These are phyloP conservation scores for Penicillium fimorum DNA, from an alignment of 495 filamentous ascomycete species.

Conservation along the genomic window DNA sequence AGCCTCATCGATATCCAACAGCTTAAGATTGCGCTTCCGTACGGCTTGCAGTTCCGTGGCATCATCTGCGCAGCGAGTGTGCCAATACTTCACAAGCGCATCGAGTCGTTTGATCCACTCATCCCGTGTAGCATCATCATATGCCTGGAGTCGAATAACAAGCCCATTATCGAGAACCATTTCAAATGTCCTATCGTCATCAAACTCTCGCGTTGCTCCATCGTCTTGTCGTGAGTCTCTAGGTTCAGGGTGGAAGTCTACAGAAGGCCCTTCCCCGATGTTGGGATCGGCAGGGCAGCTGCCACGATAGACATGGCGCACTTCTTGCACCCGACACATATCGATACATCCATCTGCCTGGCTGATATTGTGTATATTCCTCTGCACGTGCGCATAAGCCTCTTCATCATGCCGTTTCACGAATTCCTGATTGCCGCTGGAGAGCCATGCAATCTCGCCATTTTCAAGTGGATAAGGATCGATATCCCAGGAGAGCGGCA, in stretches of 20 bases:
- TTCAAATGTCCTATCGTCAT: constrained; percentile 64
- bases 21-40: constrained; percentile 59
- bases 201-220: constrained; percentile 50
- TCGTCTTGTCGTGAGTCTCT: constrained; percentile 50
- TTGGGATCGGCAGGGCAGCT: constrained; percentile 51
- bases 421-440: constrained; percentile 40
- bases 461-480: constrained; percentile 60
- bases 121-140: constrained; percentile 53
- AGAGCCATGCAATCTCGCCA: constrained; percentile 59
- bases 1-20: constrained; percentile 67
- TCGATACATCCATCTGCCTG: constrained; percentile 68
- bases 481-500: constrained; percentile 62
- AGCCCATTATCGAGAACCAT: constrained; percentile 62
- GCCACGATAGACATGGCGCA: constrained; percentile 54
- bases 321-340: constrained; percentile 55
- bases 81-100: constrained; percentile 65
- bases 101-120: constrained; percentile 66
- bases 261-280: constrained; percentile 46
- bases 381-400: constrained; percentile 60
- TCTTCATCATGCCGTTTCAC: constrained; percentile 55
- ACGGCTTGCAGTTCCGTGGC: constrained; percentile 54
- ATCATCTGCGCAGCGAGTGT: constrained; percentile 55
- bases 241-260: constrained; percentile 50
- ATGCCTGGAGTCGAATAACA: constrained; percentile 65
- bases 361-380: constrained; percentile 58